Base-by-base conservation (phyloP, 208 protist species). In the Leishmania mexicana region DNA sequence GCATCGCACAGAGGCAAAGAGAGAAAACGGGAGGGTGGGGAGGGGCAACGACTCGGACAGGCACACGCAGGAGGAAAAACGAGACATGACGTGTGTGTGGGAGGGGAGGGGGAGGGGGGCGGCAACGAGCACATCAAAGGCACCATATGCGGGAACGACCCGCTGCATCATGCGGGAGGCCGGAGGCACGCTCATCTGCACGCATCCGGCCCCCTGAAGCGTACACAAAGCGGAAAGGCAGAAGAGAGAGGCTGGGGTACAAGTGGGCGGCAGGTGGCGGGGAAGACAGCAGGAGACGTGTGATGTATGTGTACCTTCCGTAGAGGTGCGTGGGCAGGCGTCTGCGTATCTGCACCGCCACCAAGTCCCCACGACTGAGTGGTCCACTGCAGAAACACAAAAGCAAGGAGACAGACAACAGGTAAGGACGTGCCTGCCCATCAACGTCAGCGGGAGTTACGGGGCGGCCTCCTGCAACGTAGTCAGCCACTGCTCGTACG, bases 401-500 rank as follows among this genome's bases (percentile, higher is more conserved):
- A 31, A 11, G 3, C 11, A 67, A 10, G 10, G 4, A 49, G n/a
- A 45, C 40, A 10, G 40, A 17, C 28, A 19, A 13, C 21, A 53
- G 62, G 1, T 7, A 1, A 5, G 49, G 68, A 7, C 4, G 17
- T 45, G 68, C 49, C 42, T 3, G 42, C 3, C 40, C 68, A 73
- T 28, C 68, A n/a, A 35, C 28, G 38, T 51, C 68, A 53, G 45
- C 5, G 28, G 47, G 24, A n/a, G 21, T 74, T 86, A 90, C 42
- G 93, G 88, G 28, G 88, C 86, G 8, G 90, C 93, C 38, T 86
- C 87, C 83, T 95, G 89, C 35, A 97, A 81, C 24, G 88, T 89
- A 24, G 68, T 83, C 28, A 95, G 79, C 93, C 93, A 97, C 79
- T 90, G 71, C 42, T 94, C 84, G 73, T 89, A 94, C 7, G 88